Evolutionary conservation across 352 stramenopile genomes (phyloP), one percentile per base, ranked within the genome.

Genomic region (Globisporangium paddicum): DNA sequence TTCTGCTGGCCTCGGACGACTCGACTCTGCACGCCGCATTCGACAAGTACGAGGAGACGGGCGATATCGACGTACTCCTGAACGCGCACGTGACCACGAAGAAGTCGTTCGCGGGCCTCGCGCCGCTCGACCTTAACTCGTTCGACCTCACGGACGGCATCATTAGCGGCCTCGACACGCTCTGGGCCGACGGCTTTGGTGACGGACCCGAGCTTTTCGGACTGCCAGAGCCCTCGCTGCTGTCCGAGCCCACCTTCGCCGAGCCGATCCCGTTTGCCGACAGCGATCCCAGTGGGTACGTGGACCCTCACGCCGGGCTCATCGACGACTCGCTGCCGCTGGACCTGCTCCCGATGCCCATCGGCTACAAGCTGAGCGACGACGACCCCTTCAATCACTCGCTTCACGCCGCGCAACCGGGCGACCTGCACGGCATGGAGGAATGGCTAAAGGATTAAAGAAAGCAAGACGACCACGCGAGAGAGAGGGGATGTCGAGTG

Each of bases 141-240:
- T 90, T 90, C 28, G 81, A 93, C 54, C 87, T 90, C 45, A 90
- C 83, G 35, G 73, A 93, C 50, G 87, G 81, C 55, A 89, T 93
- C 42, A 76, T 90, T 52, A 87, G 89, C 66, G 81, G 89, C 45
- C 62, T 93, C 48, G 80, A 93, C 53, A 37, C 90, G 66, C 65
- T 93, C 37, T 88, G 77, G 48, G 89, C 90, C 78, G 63, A 70
- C 42, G 89, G 73, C 58, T 88, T 92, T 28, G 69, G 51, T 5
- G 55, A 52, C 58, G 13, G 54, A 60, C 28, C 51, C 69, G 34
- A 38, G 34, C 8, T 46, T 46, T 2, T 61, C 44, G 1, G 64
- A 37, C 13, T 25, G 3, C 40, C 53, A 9, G 56, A 55, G 18
- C 52, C 56, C 23, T 23, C 56, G n/a, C 18, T 34, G 7, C 50